Conservation (phyloP, 352 stramenopile species). For the Pythium dissotocum region DNA sequence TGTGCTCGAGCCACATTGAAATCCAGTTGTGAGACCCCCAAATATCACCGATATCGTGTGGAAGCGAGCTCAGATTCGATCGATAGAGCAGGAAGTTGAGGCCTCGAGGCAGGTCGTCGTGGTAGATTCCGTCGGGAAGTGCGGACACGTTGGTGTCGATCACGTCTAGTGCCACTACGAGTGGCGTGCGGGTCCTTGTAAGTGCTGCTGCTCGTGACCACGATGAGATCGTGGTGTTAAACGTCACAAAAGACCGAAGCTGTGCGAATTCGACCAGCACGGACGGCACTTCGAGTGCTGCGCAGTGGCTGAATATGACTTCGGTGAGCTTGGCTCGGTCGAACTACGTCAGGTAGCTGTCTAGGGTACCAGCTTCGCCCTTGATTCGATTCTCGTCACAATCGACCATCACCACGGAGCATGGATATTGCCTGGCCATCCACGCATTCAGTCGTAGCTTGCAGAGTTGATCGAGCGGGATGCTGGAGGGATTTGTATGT, state of each 20-base stretch:
- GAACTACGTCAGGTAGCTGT: background rate
- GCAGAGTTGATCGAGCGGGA: background rate
- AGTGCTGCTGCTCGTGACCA: constrained; percentile 5
- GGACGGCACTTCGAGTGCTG: constrained; percentile 3
- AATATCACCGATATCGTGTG: background rate
- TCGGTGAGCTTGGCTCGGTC: constrained; percentile 2
- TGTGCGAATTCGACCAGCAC: constrained; percentile 14
- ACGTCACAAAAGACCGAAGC: constrained; percentile 5
- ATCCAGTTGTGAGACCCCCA: constrained; percentile 2
- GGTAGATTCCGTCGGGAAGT: background rate
- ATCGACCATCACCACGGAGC: constrained; percentile 24
- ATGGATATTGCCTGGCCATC: constrained; percentile 2
- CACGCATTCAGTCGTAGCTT: constrained; percentile 2
- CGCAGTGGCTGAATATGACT: constrained; percentile 19
- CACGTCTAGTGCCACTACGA: background rate
- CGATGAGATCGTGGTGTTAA: constrained; percentile 1
- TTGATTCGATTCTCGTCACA: constrained; percentile 7
- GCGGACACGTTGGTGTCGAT: background rate
- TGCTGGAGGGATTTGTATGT: no score
- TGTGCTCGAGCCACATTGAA: background rate
- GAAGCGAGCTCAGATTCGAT: background rate
- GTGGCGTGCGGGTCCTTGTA: background rate
- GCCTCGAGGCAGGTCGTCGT: background rate
- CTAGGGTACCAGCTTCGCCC: background rate
- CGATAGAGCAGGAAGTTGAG: constrained; percentile 1